Base-by-base conservation (phyloP, 257 asterid species). In the Ilex aquifolium region DNA sequence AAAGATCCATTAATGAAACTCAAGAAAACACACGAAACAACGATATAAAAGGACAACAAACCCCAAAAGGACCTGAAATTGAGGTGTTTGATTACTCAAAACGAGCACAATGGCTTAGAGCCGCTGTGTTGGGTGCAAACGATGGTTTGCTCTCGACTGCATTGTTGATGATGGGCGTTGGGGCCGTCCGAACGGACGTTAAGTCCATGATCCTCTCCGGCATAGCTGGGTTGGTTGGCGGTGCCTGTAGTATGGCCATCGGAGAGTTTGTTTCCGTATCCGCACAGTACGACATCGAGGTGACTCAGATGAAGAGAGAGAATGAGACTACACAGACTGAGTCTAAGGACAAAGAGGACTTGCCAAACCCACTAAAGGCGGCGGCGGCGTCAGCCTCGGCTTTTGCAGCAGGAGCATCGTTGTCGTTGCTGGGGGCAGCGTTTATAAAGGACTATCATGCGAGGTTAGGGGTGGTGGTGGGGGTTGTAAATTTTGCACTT, bases 181-280 rank as follows among this genome's bases (percentile, higher is more conserved):
- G 94, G 0, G 94, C 94, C 0, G 82, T 88, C 46, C 60, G 79
- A 2, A 70, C 60, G 4, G 95, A 88, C 32, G 65, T 56, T 14
- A 81, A 65, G 65, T 73, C 79, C 36, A 88, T 88, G 95, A 61
- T 85, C 64, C 79, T 88, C 64, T 76, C 88, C 63, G 94, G 95
- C 1, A 61, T 70, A 7, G 89, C 89, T 27, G 91, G 94, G 0
- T 7, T 78, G 59, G 69, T 83, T 32, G 91, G 86, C 15, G 94
- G 95, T 0, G 91, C 96, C 0, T 83, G 81, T 62, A 85, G 94
- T 85, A 88, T 88, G 96, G 96, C 94, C 16, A 76, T 88, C 60
- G 96, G 91, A 1, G 96, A 88, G 16, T 83, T 68, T 2, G 94
- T 88, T 2, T 88, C 91, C 0, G 95, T 88, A 3, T 83, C 81